Evolutionary conservation across 2,329 filamentous ascomycete species (phyloP).

Genomic region (Pyricularia sp.): DNA sequence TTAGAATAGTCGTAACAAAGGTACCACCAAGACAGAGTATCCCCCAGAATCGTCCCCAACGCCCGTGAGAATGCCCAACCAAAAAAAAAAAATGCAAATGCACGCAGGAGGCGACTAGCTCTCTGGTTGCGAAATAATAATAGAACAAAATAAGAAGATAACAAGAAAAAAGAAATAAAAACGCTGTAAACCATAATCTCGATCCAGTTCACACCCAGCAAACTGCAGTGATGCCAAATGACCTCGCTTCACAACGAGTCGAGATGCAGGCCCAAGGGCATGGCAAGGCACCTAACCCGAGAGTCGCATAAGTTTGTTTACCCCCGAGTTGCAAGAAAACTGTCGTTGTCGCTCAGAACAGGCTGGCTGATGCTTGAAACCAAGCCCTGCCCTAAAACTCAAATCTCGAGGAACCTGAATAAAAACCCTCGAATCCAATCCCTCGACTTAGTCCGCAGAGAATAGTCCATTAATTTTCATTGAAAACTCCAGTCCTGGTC

Average conservation of each 20-base stretch:
- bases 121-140: neutral
- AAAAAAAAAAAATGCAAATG: neutral
- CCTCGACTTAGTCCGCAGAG: neutral
- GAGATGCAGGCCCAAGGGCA: neutral
- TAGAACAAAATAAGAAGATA: too few relatives aligned
- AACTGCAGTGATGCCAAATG: neutral
- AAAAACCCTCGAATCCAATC: neutral
- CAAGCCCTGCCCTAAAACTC: neutral
- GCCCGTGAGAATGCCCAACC: neutral
- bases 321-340: neutral
- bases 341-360: neutral
- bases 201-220: neutral
- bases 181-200: neutral
- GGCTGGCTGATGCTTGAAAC: neutral
- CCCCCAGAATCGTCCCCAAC: neutral
- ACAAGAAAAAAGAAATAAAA: neutral
- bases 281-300: neutral
- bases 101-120: neutral
- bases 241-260: neutral
- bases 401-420: neutral
- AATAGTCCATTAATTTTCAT: neutral
- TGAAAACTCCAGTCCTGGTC: neutral
- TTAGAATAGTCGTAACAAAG: neutral
- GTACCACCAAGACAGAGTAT: neutral
- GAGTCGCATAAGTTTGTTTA: neutral